These are phyloP conservation scores for Talaromyces sp. DNA, from an alignment of 2,329 filamentous ascomycete genomes.

Conservation along the genomic window DNA sequence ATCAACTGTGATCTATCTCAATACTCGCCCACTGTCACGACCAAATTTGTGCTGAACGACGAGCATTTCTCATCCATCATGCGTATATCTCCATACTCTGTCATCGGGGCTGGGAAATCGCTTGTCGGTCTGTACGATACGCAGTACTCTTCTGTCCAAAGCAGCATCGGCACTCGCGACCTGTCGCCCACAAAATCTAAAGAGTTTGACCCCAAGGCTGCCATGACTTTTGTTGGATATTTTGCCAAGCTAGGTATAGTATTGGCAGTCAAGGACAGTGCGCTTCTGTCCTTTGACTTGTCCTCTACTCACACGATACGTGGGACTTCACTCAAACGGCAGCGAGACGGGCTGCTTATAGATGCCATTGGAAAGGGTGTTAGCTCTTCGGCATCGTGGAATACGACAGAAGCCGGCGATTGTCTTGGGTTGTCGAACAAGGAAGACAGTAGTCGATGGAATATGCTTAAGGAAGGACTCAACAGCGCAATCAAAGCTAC, in stretches of 20 bases:
- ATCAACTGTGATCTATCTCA: slow-evolving; percentile 41
- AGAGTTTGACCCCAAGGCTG: slow-evolving; percentile 18
- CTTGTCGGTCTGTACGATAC: slow-evolving; percentile 43
- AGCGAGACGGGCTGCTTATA: slow-evolving; percentile 36
- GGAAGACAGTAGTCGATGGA: slow-evolving; percentile 32
- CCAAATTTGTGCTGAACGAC: slow-evolving; percentile 33
- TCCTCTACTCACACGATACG: slow-evolving; percentile 25
- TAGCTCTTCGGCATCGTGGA: slow-evolving; percentile 25
- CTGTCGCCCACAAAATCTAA: slow-evolving; percentile 22
- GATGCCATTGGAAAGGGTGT: slow-evolving; percentile 41
- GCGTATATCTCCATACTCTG: slow-evolving; percentile 38
- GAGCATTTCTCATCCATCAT: slow-evolving; percentile 38
- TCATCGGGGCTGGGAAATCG: slow-evolving; percentile 38
- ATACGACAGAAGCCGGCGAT: slow-evolving; percentile 21
- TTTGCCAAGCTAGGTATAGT: slow-evolving; percentile 41
- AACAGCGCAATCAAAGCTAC: slow-evolving; percentile 23
- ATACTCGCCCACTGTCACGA: slow-evolving; percentile 34
- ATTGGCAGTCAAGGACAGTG: slow-evolving; percentile 37
- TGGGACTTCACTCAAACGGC: slow-evolving; percentile 32
- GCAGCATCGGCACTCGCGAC: slow-evolving; percentile 32
- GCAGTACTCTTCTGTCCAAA: slow-evolving; percentile 44
- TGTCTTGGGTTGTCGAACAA: slow-evolving; percentile 28
- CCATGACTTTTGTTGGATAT: slow-evolving; percentile 38
- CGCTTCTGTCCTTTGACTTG: slow-evolving; percentile 43
- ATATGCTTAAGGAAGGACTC: slow-evolving; percentile 25